Conservation (phyloP, 352 stramenopile genomes). For the Globisporangium spinosum region DNA sequence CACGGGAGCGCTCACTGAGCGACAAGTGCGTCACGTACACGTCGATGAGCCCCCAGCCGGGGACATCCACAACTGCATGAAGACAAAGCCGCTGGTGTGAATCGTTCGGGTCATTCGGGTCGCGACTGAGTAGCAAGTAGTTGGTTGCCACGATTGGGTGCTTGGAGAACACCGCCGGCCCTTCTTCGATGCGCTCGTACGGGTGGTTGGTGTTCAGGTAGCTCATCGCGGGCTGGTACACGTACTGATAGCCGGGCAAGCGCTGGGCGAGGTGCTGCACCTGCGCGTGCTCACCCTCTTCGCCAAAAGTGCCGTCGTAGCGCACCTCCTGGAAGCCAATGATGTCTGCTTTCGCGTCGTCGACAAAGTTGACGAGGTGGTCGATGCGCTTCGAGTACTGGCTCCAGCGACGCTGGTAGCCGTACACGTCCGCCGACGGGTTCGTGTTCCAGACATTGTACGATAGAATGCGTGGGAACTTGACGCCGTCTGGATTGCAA, state of each 20-base stretch:
- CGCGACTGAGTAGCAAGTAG: constrained; percentile 74
- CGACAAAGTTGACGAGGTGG: constrained; percentile 59
- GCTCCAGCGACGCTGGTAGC: constrained; percentile 43
- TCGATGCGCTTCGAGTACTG: constrained; percentile 78
- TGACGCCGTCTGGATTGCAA: neutral
- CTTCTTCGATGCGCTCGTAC: constrained; percentile 84
- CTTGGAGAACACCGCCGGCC: constrained; percentile 75
- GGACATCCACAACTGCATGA: constrained; percentile 67
- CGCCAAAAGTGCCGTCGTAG: constrained; percentile 75
- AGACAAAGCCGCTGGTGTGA: constrained; percentile 82
- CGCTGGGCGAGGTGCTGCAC: constrained; percentile 68
- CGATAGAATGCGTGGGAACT: constrained; percentile 61
- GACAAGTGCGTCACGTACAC: constrained; percentile 88
- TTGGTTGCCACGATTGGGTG: constrained; percentile 76
- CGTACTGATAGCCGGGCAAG: constrained; percentile 73
- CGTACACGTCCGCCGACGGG: constrained; percentile 65
- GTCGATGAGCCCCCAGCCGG: constrained; percentile 63
- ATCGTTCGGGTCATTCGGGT: constrained; percentile 83
- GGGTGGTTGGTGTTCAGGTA: constrained; percentile 59
- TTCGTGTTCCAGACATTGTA: constrained; percentile 92
- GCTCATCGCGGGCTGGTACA: constrained; percentile 86
- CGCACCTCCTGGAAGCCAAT: constrained; percentile 88
- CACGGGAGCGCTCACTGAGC: constrained; percentile 64
- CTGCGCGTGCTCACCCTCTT: constrained; percentile 58
- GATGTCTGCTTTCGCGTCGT: constrained; percentile 49